A percentile compares a stretch with the other conserved stretches of the same genome.
phyloP scores from a whole-genome alignment of 2,329 filamentous ascomycete genomes.

The Arthroderma sp. region DNA sequence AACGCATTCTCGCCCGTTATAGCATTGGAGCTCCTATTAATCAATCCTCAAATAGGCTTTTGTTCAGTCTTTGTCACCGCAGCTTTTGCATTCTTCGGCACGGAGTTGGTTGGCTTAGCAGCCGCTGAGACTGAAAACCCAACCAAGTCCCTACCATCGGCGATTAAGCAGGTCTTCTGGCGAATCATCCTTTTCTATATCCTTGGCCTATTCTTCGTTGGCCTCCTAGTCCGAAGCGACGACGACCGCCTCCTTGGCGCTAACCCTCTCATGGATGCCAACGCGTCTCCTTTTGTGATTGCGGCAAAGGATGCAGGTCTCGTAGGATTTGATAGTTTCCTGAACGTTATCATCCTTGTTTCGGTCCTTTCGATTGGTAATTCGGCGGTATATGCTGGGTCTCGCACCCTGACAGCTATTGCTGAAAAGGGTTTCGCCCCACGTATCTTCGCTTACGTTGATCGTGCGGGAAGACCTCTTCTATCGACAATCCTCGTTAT shows the following conservation, averaged over 20 bases:
- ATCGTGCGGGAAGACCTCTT: slow-evolving; percentile 45
- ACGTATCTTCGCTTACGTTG: slow-evolving; percentile 53
- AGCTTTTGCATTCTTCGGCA: slow-evolving; percentile 23
- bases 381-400: slow-evolving; percentile 48
- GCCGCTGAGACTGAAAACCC: slow-evolving; percentile 44
- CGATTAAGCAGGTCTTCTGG: slow-evolving; percentile 40
- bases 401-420: slow-evolving; percentile 63
- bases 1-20: too few species aligned
- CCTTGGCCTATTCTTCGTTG: slow-evolving; percentile 42
- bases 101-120: slow-evolving; percentile 41
- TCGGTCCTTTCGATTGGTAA: slow-evolving; percentile 59
- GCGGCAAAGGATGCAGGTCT: slow-evolving; percentile 56
- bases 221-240: slow-evolving; percentile 40
- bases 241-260: slow-evolving; percentile 27
- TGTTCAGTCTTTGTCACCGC: slow-evolving; percentile 42
- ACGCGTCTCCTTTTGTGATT: slow-evolving; percentile 52
- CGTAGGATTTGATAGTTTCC: slow-evolving; percentile 52
- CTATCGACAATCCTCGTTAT: slow-evolving; percentile 28
- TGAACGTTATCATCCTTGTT: slow-evolving; percentile 64
- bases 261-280: slow-evolving; percentile 22
- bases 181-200: slow-evolving; percentile 46
- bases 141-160: slow-evolving; percentile 39
- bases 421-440: slow-evolving; percentile 60
- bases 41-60: slow-evolving; percentile 30
- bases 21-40: too few species aligned